These are phyloP conservation scores for Fagus sylvatica DNA, from an alignment of 306 rosid species.

Conservation along the genomic window DNA sequence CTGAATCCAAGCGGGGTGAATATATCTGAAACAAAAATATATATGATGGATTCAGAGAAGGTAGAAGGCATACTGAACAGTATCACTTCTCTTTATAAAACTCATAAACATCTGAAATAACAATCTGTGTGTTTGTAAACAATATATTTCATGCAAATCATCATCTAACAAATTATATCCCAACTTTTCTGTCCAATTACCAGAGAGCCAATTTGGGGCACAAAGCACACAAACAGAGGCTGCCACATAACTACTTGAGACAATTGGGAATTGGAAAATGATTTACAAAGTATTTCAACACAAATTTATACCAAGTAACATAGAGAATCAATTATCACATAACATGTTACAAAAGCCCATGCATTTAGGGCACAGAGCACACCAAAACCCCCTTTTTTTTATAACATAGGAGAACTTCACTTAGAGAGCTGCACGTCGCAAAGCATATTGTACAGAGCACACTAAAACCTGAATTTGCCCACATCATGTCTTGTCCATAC, in stretches of 20 bases:
- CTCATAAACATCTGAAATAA: background rate
- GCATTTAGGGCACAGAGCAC: background rate
- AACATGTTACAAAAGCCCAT: background rate
- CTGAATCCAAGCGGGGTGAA: conserved; percentile 79
- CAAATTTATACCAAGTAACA: background rate
- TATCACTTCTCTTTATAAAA: background rate
- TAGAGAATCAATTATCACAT: no score
- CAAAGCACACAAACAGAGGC: no score
- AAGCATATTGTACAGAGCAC: background rate
- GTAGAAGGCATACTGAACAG: background rate
- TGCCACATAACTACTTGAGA: background rate
- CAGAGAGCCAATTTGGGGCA: background rate
- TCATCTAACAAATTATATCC: background rate
- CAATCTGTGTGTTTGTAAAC: background rate
- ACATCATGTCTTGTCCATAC: no score
- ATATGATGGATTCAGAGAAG: background rate
- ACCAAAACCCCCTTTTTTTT: background rate
- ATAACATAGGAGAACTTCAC: no score
- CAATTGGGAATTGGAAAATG: background rate
- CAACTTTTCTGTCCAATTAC: background rate
- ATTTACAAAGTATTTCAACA: background rate
- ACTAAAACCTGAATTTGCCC: no score
- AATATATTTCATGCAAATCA: background rate
- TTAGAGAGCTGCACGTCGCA: no score
- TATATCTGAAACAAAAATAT: conserved; percentile 54